These are phyloP conservation scores for Phytophthora pistaciae DNA, from an alignment of 352 stramenopile species.

Conservation along the genomic window DNA sequence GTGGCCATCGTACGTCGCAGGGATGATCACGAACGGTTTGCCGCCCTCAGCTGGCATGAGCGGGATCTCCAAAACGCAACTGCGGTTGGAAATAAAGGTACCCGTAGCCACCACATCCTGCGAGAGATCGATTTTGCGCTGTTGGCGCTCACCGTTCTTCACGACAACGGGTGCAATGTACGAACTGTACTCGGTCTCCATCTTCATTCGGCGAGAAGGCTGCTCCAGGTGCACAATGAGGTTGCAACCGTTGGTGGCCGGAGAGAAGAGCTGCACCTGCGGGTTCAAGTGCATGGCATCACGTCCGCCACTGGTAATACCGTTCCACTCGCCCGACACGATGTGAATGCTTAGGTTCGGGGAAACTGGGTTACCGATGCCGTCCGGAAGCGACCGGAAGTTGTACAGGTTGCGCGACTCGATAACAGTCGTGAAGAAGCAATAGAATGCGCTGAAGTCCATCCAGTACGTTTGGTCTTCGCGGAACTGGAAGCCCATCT, in stretches of 20 bases:
- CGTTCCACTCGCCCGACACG: conserved; percentile 81
- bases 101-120: conserved; percentile 81
- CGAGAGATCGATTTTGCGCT: conserved; percentile 86
- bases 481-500: conserved; percentile 82
- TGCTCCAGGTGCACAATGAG: conserved; percentile 78
- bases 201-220: conserved; percentile 77
- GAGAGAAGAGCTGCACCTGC: conserved; percentile 86
- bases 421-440: conserved; percentile 80
- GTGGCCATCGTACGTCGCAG: conserved; percentile 72
- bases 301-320: conserved; percentile 77
- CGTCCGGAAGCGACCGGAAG: conserved; percentile 72
- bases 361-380: conserved; percentile 60
- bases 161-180: conserved; percentile 86
- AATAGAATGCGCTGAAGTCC: conserved; percentile 82
- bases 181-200: conserved; percentile 76
- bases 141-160: conserved; percentile 67
- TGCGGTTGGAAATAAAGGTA: conserved; percentile 89
- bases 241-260: conserved; percentile 56
- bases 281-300: conserved; percentile 89
- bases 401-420: conserved; percentile 89
- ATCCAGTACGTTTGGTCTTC: conserved; percentile 88
- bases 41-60: conserved; percentile 51
- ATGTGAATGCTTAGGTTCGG: conserved; percentile 81
- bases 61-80: conserved; percentile 65
- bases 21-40: conserved; percentile 72